Evolutionary conservation across 2,329 filamentous ascomycete species (phyloP).

Genomic region (Purpureocillium lavendulum): DNA sequence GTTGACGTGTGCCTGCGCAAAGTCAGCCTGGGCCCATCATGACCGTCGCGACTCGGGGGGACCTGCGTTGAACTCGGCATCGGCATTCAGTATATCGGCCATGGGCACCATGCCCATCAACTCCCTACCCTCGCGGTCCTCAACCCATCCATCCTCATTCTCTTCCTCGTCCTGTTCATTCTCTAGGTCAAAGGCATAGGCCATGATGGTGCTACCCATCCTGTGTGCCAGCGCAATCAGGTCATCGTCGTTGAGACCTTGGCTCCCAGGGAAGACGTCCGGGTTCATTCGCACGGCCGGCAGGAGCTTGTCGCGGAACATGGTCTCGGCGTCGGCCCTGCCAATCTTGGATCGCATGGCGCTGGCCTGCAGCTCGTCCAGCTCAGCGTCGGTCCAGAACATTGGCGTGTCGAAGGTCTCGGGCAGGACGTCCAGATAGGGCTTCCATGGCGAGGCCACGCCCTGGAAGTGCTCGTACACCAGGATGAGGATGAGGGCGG

Average conservation of each 20-base stretch:
- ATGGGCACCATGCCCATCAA: constrained; percentile 84
- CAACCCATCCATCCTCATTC: constrained; percentile 57
- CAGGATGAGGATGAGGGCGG: constrained; percentile 64
- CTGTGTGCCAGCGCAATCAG: constrained; percentile 55
- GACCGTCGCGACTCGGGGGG: neutral
- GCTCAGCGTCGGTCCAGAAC: constrained; percentile 72
- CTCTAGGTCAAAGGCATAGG: constrained; percentile 80
- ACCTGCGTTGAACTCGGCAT: constrained; percentile 75
- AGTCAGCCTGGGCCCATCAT: neutral
- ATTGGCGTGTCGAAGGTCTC: constrained; percentile 72
- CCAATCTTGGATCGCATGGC: constrained; percentile 72
- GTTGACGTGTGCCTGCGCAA: constrained; percentile 40
- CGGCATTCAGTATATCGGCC: constrained; percentile 83
- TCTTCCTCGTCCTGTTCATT: constrained; percentile 47
- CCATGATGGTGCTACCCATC: constrained; percentile 87
- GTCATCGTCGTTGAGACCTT: constrained; percentile 30
- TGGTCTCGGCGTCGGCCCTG: constrained; percentile 59
- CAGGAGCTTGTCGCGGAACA: constrained; percentile 51
- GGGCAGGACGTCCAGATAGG: constrained; percentile 72
- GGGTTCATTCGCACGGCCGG: constrained; percentile 39
- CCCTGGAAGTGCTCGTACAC: constrained; percentile 63
- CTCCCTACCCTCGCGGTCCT: constrained; percentile 48
- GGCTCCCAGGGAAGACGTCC: constrained; percentile 31
- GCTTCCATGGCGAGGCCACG: constrained; percentile 59
- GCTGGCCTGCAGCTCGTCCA: constrained; percentile 67